A percentile compares a stretch with the other conserved stretches of the same genome.
Conservation (phyloP, 805 yeast species). For the Cyberlindnera samutprakarnensis region DNA sequence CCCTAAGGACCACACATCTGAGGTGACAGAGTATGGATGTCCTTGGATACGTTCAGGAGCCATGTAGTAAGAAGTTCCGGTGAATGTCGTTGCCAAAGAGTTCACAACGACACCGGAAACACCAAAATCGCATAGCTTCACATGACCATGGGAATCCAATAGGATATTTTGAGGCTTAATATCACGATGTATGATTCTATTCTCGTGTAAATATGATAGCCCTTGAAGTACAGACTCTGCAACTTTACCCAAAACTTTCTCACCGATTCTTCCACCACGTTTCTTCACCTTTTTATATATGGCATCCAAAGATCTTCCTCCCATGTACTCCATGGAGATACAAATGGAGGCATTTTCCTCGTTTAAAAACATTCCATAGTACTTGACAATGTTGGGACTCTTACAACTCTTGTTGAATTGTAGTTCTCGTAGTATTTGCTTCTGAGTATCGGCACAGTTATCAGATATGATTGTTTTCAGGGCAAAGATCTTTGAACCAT, state of each 20-base stretch:
- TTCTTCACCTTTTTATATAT: constrained; percentile 71
- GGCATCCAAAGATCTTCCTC: constrained; percentile 85
- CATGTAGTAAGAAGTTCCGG: constrained; percentile 97
- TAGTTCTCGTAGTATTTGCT: constrained; percentile 84
- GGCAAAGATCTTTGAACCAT: constrained; percentile 69
- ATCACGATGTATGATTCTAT: constrained; percentile 87
- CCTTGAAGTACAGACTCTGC: constrained; percentile 85
- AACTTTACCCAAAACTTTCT: constrained; percentile 83
- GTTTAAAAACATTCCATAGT: constrained; percentile 86
- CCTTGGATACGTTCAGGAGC: constrained; percentile 98
- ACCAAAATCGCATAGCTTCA: constrained; percentile 94
- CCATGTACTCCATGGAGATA: constrained; percentile 97
- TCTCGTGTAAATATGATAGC: constrained; percentile 78
- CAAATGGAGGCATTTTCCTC: constrained; percentile 74
- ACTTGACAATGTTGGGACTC: constrained; percentile 80
- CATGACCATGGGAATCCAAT: constrained; percentile 67
- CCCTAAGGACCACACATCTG: constrained; percentile 97
- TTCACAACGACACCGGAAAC: constrained; percentile 96
- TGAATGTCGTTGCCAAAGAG: constrained; percentile 91
- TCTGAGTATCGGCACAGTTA: constrained; percentile 73
- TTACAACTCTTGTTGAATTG: constrained; percentile 80
- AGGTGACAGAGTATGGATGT: constrained; percentile 88
- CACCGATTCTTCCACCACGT: constrained; percentile 83
- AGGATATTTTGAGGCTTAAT: constrained; percentile 93
- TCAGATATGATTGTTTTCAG: constrained; percentile 48